These are phyloP conservation scores for Lasiodiplodia sp. DNA, from an alignment of 2,329 filamentous ascomycete genomes.

Conservation along the genomic window DNA sequence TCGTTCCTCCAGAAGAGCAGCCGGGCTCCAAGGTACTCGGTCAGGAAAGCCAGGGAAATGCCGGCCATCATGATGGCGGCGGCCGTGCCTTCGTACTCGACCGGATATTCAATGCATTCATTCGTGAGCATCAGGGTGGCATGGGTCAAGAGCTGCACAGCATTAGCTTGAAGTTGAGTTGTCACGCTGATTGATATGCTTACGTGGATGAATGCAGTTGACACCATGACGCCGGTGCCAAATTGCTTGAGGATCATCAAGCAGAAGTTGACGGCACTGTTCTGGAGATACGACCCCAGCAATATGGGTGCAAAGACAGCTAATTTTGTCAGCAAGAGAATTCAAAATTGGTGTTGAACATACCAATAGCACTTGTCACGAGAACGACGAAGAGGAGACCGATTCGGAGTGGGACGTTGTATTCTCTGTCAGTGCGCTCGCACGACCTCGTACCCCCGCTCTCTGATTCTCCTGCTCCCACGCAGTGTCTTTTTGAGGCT, in stretches of 20 bases:
- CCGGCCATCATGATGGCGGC: constrained; percentile 78
- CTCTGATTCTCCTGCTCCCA: constrained; percentile 53
- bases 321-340: background rate
- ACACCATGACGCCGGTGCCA: constrained; percentile 75
- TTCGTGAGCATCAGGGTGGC: constrained; percentile 76
- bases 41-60: constrained; percentile 73
- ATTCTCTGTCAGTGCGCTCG: constrained; percentile 60
- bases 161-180: background rate
- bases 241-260: constrained; percentile 75
- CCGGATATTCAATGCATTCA: constrained; percentile 66
- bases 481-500: constrained; percentile 60
- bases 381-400: constrained; percentile 77
- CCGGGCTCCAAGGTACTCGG: constrained; percentile 67
- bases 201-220: constrained; percentile 74
- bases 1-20: constrained; percentile 5
- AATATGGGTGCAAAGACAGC: constrained; percentile 71
- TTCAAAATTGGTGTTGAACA: background rate
- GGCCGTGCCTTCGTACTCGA: constrained; percentile 73
- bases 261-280: constrained; percentile 55
- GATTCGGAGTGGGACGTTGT: constrained; percentile 72
- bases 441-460: constrained; percentile 48
- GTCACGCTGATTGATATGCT: background rate
- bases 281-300: constrained; percentile 64
- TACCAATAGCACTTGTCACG: constrained; percentile 70
- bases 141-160: constrained; percentile 72